Conservation (phyloP, 441 rosid genomes). For the Monsonia emarginata region DNA sequence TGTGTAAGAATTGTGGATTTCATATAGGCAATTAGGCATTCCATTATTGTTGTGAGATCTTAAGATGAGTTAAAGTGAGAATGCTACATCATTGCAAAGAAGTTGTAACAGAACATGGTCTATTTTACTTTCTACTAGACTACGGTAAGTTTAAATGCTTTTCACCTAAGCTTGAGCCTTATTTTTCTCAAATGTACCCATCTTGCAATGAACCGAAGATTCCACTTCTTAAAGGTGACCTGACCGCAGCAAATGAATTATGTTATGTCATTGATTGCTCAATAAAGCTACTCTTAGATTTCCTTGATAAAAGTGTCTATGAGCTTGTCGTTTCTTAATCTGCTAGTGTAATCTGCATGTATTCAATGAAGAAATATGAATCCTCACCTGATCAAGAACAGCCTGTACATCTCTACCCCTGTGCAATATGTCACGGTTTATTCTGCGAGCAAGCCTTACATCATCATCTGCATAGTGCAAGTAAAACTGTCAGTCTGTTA, state of each 20-base stretch:
- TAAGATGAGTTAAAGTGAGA: not conserved
- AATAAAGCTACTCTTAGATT: not conserved
- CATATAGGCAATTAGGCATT: no score
- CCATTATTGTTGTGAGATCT: no score
- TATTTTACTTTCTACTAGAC: not conserved
- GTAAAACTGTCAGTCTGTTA: not conserved
- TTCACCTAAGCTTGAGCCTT: not conserved
- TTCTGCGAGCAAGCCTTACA: constrained; percentile 93
- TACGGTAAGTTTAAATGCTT: not conserved
- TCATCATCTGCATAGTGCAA: constrained; percentile 48
- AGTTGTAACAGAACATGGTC: not conserved
- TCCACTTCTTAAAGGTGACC: no score
- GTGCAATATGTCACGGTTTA: constrained; percentile 78
- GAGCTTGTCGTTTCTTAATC: not conserved
- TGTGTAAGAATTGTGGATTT: not conserved
- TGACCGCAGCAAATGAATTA: not conserved
- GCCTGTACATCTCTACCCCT: constrained; percentile 81
- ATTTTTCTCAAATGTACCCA: not conserved
- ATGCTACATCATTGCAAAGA: not conserved
- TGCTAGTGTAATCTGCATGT: not conserved
- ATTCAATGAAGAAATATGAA: not conserved
- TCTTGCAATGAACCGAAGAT: no score
- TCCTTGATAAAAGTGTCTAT: not conserved
- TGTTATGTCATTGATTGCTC: not conserved
- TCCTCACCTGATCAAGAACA: constrained; percentile 76